phyloP scores from a whole-genome alignment of 768 basidiomycete species.

The Lactarius hatsudake region DNA sequence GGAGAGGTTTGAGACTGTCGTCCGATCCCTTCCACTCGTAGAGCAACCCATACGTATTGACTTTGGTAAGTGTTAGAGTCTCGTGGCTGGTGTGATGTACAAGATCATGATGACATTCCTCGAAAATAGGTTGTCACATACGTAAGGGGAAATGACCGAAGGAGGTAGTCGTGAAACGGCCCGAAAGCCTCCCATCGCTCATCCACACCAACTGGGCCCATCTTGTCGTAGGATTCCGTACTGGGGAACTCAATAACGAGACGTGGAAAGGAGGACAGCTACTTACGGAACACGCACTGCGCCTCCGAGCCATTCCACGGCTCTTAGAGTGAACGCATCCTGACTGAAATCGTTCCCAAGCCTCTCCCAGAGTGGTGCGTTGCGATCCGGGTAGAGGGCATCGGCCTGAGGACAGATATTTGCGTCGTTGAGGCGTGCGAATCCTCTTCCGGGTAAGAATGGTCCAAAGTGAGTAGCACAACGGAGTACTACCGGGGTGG shows the following conservation, averaged over 20 bases:
- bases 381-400: slow-evolving; percentile 34
- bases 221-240: slow-evolving; percentile 51
- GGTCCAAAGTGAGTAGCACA: not conserved
- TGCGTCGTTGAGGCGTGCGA: not conserved
- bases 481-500: not conserved
- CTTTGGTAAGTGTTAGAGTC: slow-evolving; percentile 48
- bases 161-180: slow-evolving; percentile 42
- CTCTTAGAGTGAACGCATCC: slow-evolving; percentile 36
- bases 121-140: slow-evolving; percentile 33
- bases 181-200: slow-evolving; percentile 43
- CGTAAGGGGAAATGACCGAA: slow-evolving; percentile 58
- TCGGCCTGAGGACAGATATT: slow-evolving; percentile 31
- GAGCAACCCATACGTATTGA: slow-evolving; percentile 62
- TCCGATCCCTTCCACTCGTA: slow-evolving; percentile 60
- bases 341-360: slow-evolving; percentile 35
- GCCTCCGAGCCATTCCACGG: slow-evolving; percentile 39
- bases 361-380: slow-evolving; percentile 34
- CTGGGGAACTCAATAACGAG: slow-evolving; percentile 30
- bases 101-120: not conserved
- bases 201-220: slow-evolving; percentile 48
- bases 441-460: not conserved
- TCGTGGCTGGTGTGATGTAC: slow-evolving; percentile 40
- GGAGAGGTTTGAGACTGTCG: slow-evolving; percentile 49
- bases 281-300: slow-evolving; percentile 42
- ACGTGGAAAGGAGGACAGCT: not conserved